phyloP scores from a whole-genome alignment of 2,329 filamentous ascomycete genomes.

The Xylariaceae sp. region DNA sequence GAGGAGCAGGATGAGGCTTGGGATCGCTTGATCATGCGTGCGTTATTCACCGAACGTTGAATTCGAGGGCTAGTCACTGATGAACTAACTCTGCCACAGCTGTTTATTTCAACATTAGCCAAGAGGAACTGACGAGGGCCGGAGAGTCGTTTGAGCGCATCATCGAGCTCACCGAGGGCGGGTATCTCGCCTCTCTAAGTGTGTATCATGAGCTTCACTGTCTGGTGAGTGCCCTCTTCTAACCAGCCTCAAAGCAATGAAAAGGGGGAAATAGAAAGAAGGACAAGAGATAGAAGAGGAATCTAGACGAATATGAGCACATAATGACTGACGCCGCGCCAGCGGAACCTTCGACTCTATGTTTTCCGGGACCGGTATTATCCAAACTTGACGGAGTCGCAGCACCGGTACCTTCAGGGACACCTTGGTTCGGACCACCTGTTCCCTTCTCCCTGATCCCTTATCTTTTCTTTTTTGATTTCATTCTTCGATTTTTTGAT shows the following conservation, averaged over 20 bases:
- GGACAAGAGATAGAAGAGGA: background rate
- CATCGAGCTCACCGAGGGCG: conserved; percentile 18
- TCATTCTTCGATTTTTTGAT: background rate
- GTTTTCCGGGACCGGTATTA: conserved; percentile 25
- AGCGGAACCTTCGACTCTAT: conserved; percentile 25
- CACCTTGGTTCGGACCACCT: conserved; percentile 15
- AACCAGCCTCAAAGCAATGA: background rate
- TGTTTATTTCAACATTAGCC: conserved; percentile 23
- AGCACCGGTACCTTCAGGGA: conserved; percentile 16
- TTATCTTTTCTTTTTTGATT: background rate
- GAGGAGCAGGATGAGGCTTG: conserved; percentile 25
- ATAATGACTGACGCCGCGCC: background rate
- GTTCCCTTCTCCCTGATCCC: background rate
- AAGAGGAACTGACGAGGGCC: conserved; percentile 14
- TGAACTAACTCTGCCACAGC: conserved; percentile 6
- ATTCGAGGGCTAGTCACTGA: background rate
- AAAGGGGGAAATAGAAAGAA: background rate
- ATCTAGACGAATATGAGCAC: too few species aligned
- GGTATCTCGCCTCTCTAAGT: conserved; percentile 18
- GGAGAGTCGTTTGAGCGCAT: conserved; percentile 17
- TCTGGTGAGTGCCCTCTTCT: conserved; percentile 6
- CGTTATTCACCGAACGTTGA: background rate
- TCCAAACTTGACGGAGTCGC: conserved; percentile 18
- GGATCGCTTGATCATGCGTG: conserved; percentile 22
- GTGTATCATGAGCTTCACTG: conserved; percentile 30